Percentiles rank a stretch among this genome's conserved stretches.
Evolutionary conservation across 768 basidiomycete genomes (phyloP).

Genomic region (Zangia roseola): DNA sequence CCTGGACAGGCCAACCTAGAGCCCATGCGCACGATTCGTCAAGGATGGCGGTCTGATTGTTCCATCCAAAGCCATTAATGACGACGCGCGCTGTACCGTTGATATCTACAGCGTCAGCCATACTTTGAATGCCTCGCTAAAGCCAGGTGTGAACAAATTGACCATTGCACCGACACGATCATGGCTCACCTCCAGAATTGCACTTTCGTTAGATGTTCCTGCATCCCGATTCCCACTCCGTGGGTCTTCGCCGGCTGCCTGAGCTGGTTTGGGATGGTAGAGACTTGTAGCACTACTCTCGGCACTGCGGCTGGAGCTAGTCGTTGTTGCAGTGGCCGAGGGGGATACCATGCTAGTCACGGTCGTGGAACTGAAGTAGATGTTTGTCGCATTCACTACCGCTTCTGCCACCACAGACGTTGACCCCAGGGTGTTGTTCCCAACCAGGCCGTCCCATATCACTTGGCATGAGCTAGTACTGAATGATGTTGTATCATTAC

Average conservation of each 20-base stretch:
- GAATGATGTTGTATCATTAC: slow-evolving; percentile 42
- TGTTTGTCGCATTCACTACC: not conserved
- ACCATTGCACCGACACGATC: not conserved
- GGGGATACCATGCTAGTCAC: not conserved
- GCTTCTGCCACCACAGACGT: not conserved
- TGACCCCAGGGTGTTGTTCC: slow-evolving; percentile 3
- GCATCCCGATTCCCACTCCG: not conserved
- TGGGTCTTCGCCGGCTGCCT: not conserved
- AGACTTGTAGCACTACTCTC: too few relatives aligned
- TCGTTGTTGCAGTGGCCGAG: not conserved
- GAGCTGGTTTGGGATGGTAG: not conserved
- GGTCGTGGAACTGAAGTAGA: not conserved
- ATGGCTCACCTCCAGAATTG: slow-evolving; percentile 2
- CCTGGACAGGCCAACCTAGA: slow-evolving; percentile 67
- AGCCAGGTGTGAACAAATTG: slow-evolving; percentile 1
- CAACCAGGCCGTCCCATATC: slow-evolving; percentile 50
- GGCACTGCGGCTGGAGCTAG: too few relatives aligned
- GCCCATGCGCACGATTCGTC: slow-evolving; percentile 52
- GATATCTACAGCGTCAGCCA: slow-evolving; percentile 29
- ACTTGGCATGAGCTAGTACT: slow-evolving; percentile 43
- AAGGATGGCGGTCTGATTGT: slow-evolving; percentile 38
- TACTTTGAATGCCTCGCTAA: slow-evolving; percentile 15
- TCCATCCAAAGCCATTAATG: slow-evolving; percentile 35
- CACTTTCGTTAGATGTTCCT: not conserved
- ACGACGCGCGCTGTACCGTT: slow-evolving; percentile 22